phyloP scores from a whole-genome alignment of 1,284 basidiomycete genomes.

The Violaceomyces palustris region DNA sequence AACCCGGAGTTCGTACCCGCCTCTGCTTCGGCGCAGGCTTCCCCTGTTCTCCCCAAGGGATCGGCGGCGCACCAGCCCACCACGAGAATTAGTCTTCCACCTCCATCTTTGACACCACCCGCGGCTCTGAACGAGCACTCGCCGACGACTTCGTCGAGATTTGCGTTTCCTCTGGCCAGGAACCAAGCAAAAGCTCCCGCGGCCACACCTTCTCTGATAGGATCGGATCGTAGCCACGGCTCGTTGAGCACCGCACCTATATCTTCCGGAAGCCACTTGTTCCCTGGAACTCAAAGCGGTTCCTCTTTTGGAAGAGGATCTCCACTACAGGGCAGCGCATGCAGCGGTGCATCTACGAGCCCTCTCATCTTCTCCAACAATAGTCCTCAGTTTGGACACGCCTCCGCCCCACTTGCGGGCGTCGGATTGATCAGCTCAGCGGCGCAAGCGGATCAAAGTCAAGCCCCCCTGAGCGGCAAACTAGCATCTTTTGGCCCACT shows the following conservation, averaged over 20 bases:
- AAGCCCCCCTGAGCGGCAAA: slow-evolving; percentile 8
- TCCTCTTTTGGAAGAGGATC: slow-evolving; percentile 6
- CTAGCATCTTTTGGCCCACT: slow-evolving; percentile 26
- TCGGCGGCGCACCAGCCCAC: not conserved
- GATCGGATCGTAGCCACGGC: slow-evolving; percentile 3
- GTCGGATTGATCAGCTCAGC: not conserved
- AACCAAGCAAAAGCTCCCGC: slow-evolving; percentile 9
- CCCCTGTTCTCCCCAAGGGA: slow-evolving; percentile 18
- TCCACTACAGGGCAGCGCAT: not conserved
- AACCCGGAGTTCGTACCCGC: slow-evolving; percentile 37
- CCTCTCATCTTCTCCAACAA: slow-evolving; percentile 5
- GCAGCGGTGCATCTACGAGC: not conserved
- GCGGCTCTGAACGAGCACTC: slow-evolving; percentile 22
- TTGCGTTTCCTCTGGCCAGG: slow-evolving; percentile 29
- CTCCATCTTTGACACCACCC: slow-evolving; percentile 2
- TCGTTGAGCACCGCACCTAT: too few relatives aligned
- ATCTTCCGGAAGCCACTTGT: slow-evolving; percentile 12
- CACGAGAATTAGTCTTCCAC: not conserved
- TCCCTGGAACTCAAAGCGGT: slow-evolving; percentile 19
- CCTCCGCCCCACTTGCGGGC: slow-evolving; percentile 2
- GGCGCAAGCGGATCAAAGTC: not conserved
- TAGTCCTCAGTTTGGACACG: slow-evolving; percentile 24
- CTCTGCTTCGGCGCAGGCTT: slow-evolving; percentile 22
- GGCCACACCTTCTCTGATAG: slow-evolving; percentile 4
- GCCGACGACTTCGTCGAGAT: slow-evolving; percentile 23